phyloP scores from a whole-genome alignment of 805 yeast genomes.

The Clavispora carvajalis region DNA sequence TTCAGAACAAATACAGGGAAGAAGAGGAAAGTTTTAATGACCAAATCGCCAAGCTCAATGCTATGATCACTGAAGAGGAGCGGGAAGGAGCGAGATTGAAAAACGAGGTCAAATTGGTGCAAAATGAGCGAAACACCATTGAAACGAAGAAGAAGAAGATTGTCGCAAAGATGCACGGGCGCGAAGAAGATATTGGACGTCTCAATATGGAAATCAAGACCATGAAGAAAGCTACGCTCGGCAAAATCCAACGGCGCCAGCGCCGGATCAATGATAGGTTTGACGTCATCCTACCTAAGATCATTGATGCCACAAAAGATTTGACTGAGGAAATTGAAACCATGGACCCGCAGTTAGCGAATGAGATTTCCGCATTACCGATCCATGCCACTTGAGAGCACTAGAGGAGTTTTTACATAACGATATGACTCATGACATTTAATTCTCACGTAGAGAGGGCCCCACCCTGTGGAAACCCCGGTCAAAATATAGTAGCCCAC shows the following conservation, averaged over 20 bases:
- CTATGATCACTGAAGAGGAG: slow-evolving; percentile 20
- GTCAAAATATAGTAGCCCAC: slow-evolving; percentile 65
- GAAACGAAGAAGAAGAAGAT: slow-evolving; percentile 23
- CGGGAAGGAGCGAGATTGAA: slow-evolving; percentile 17
- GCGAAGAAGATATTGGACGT: slow-evolving; percentile 22
- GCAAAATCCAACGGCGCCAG: slow-evolving; percentile 22
- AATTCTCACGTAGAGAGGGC: slow-evolving; percentile 20
- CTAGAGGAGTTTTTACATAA: neutral
- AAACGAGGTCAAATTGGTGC: slow-evolving; percentile 17
- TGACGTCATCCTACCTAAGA: slow-evolving; percentile 30
- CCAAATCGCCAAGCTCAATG: slow-evolving; percentile 21
- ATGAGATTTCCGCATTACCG: neutral
- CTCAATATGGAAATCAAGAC: slow-evolving; percentile 22
- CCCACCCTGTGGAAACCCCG: slow-evolving; percentile 51
- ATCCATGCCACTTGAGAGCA: neutral
- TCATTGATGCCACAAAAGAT: slow-evolving; percentile 20
- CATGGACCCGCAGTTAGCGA: neutral
- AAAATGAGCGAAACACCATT: slow-evolving; percentile 18
- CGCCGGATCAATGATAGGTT: slow-evolving; percentile 28
- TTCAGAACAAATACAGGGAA: slow-evolving; percentile 13
- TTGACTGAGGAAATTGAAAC: slow-evolving; percentile 10
- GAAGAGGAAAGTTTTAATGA: slow-evolving; percentile 15
- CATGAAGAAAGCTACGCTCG: slow-evolving; percentile 21
- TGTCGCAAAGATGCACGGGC: slow-evolving; percentile 19
- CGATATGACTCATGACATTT: neutral